phyloP scores from a whole-genome alignment of 257 asterid genomes.

The Asclepias syriaca region DNA sequence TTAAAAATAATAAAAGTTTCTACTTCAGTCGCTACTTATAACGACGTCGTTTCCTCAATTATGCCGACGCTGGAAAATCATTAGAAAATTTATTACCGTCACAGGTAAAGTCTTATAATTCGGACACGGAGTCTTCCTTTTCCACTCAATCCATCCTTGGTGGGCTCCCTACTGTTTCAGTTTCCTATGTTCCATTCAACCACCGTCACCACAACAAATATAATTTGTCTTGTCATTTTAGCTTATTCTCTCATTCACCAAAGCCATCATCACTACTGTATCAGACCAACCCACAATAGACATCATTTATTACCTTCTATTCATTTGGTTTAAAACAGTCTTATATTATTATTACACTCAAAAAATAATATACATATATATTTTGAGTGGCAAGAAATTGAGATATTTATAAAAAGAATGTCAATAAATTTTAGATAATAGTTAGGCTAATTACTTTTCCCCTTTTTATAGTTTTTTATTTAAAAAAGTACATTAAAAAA shows the following conservation, averaged over 20 bases:
- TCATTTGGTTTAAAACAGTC: not conserved
- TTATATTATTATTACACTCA: no score
- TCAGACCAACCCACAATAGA: not conserved
- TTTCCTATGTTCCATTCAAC: not conserved
- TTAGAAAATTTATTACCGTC: not conserved
- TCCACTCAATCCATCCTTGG: not conserved
- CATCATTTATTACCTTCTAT: not conserved
- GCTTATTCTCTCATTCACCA: not conserved
- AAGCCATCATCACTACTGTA: not conserved
- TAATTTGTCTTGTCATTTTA: not conserved
- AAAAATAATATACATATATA: no score
- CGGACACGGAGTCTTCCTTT: no score
- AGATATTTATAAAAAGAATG: no score
- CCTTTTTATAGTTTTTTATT: no score
- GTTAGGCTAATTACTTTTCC: no score
- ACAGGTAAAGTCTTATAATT: not conserved
- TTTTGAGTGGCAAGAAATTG: no score
- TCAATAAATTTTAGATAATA: no score
- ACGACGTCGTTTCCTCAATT: not conserved
- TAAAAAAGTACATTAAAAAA: no score
- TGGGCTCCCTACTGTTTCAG: not conserved
- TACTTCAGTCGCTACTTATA: not conserved
- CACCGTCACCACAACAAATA: not conserved
- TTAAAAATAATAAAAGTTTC: not conserved
- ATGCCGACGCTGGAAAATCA: not conserved